Percentiles rank a stretch among this genome's conserved stretches.
Conservation (phyloP, 768 basidiomycete genomes). For the Termitomyces sp. region DNA sequence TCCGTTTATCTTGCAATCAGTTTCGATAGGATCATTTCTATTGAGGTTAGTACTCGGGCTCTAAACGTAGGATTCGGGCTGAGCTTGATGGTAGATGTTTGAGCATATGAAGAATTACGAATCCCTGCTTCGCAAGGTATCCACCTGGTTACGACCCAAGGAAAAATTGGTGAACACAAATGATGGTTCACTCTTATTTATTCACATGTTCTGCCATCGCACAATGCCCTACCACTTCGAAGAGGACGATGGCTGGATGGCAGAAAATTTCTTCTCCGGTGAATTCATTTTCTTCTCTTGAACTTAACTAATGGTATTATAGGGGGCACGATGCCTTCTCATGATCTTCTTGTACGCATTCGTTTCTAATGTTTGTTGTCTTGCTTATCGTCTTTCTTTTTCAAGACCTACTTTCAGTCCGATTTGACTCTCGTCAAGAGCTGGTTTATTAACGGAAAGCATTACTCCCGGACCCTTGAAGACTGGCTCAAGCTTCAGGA, state of each 20-base stretch:
- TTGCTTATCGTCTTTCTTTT: not conserved
- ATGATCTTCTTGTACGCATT: not conserved
- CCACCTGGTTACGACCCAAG: conserved; percentile 55
- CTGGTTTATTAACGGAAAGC: conserved; percentile 58
- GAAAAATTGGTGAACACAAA: conserved; percentile 23
- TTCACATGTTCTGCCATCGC: conserved; percentile 67
- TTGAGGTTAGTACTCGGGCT: not conserved
- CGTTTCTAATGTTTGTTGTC: not conserved
- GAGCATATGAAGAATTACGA: conserved; percentile 78
- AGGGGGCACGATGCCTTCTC: conserved; percentile 1
- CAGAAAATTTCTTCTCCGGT: conserved; percentile 66
- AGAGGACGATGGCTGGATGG: conserved; percentile 71
- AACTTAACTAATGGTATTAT: not conserved
- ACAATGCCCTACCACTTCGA: conserved; percentile 65
- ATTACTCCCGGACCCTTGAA: conserved; percentile 61
- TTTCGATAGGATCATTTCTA: not conserved
- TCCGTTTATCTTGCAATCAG: not conserved
- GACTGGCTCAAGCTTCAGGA: conserved; percentile 62
- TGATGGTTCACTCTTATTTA: conserved; percentile 40
- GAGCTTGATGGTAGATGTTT: conserved; percentile 42
- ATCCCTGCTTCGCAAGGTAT: conserved; percentile 50
- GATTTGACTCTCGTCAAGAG: conserved; percentile 28
- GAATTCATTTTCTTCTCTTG: conserved; percentile 18
- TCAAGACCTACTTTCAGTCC: not conserved
- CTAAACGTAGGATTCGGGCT: not conserved